phyloP scores from a whole-genome alignment of 805 yeast genomes.

The Starmerella riodocensis region DNA sequence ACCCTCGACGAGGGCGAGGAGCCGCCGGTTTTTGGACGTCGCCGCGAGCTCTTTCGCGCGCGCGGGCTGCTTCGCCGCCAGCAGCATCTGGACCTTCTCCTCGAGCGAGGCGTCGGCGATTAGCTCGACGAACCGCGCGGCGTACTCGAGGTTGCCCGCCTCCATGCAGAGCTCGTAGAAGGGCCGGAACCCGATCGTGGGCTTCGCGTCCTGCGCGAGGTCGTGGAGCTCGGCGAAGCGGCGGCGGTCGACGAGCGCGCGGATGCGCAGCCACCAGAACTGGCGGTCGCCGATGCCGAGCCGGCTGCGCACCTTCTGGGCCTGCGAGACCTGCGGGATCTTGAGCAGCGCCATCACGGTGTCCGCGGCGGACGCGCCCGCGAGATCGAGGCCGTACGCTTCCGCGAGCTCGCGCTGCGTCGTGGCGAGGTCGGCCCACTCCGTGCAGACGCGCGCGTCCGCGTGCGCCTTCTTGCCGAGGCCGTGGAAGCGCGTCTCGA shows the following conservation, averaged over 20 bases:
- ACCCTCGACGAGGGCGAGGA: background rate
- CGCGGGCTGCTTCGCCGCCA: slow-evolving; percentile 30
- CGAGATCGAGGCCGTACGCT: slow-evolving; percentile 32
- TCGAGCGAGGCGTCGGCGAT: slow-evolving; percentile 36
- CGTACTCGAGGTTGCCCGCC: slow-evolving; percentile 45
- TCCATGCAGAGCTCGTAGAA: slow-evolving; percentile 43
- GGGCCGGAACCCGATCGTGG: slow-evolving; percentile 61
- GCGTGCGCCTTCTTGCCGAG: slow-evolving; percentile 23
- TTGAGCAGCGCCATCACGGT: slow-evolving; percentile 37
- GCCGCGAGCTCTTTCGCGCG: slow-evolving; percentile 26
- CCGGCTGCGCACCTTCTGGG: slow-evolving; percentile 37
- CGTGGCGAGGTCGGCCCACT: slow-evolving; percentile 34
- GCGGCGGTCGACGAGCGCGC: slow-evolving; percentile 34
- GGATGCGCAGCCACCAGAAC: slow-evolving; percentile 41
- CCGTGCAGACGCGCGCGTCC: slow-evolving; percentile 33
- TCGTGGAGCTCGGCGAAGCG: slow-evolving; percentile 46
- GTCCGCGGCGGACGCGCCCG: slow-evolving; percentile 34
- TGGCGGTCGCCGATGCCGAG: slow-evolving; percentile 47
- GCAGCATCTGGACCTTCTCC: slow-evolving; percentile 38
- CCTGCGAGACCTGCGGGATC: slow-evolving; percentile 38
- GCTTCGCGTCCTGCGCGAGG: slow-evolving; percentile 38
- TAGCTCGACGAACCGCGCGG: slow-evolving; percentile 45
- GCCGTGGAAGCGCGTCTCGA: slow-evolving; percentile 27
- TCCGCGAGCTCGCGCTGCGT: slow-evolving; percentile 35
- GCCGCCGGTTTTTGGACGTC: slow-evolving; percentile 20